Evolutionary conservation across 164 flowering plant genomes (phyloP).

Genomic region (Aristolochia fimbriata): DNA sequence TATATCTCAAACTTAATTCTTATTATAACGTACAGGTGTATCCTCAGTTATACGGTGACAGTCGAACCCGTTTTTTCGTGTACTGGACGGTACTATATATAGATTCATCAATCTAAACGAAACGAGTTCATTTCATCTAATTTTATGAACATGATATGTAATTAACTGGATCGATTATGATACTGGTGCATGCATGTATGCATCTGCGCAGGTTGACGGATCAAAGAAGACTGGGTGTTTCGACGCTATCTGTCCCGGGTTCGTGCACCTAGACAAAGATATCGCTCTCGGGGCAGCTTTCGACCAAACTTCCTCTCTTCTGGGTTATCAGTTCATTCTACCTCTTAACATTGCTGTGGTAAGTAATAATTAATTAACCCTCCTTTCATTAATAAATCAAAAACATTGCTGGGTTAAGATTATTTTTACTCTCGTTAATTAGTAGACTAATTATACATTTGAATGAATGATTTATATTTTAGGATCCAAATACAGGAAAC

Average conservation of each 20-base stretch:
- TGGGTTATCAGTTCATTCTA: neutral
- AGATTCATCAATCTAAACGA: too few species aligned
- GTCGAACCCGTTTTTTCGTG: neutral
- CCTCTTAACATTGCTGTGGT: neutral
- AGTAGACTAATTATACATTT: too few species aligned
- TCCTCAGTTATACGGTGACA: slow-evolving; percentile 2
- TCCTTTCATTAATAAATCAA: too few species aligned
- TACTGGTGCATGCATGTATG: too few species aligned
- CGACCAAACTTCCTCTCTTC: neutral
- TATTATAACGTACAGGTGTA: neutral
- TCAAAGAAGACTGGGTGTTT: neutral
- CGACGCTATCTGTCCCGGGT: neutral
- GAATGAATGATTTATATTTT: too few species aligned
- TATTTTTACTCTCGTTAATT: too few species aligned
- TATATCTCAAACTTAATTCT: too few species aligned
- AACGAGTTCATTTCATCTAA: too few species aligned
- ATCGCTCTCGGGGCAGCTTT: neutral
- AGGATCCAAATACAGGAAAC: neutral
- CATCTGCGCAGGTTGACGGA: neutral
- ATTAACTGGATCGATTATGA: neutral
- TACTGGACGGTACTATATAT: slow-evolving; percentile 5
- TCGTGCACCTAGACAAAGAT: neutral
- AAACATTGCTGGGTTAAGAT: too few species aligned
- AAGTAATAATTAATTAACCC: too few species aligned
- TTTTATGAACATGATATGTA: too few species aligned